These are phyloP conservation scores for Fusarium mexicanum DNA, from an alignment of 2,329 filamentous ascomycete species.

Conservation along the genomic window DNA sequence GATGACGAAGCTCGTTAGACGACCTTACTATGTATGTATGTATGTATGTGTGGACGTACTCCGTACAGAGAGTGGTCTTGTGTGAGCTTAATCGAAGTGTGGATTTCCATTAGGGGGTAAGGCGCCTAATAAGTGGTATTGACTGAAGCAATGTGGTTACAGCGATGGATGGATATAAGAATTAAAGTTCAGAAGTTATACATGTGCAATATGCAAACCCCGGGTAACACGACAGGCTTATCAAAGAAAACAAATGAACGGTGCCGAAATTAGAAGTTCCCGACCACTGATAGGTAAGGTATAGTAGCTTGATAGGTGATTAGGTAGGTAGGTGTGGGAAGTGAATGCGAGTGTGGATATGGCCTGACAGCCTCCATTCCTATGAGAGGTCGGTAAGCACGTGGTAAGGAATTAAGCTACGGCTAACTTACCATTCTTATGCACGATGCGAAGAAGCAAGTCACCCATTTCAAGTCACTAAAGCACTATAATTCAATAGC, in stretches of 20 bases:
- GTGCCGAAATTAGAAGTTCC: slow-evolving; percentile 8
- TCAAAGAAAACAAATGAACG: not conserved
- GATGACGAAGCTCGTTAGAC: not conserved
- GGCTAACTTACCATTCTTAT: not conserved
- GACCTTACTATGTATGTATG: too few relatives aligned
- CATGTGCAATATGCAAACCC: not conserved
- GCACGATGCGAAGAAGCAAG: not conserved
- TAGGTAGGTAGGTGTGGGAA: not conserved
- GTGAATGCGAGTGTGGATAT: not conserved
- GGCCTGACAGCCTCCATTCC: slow-evolving; percentile 8
- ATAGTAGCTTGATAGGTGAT: not conserved
- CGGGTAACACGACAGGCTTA: not conserved
- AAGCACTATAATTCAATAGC: not conserved
- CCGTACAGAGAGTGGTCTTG: not conserved
- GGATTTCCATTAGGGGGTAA: not conserved
- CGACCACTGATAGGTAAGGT: not conserved
- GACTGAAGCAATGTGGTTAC: not conserved
- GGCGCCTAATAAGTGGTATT: not conserved
- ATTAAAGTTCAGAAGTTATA: not conserved
- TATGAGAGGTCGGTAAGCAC: not conserved
- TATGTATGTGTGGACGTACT: not conserved
- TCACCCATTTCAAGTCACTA: not conserved
- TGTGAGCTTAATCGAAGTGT: not conserved
- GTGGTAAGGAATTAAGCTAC: not conserved
- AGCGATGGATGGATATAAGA: not conserved